Percentiles rank a stretch among this genome's conserved stretches.
Conservation (phyloP, 2,329 filamentous ascomycete species). For the Acephala macrosclerotiorum region DNA sequence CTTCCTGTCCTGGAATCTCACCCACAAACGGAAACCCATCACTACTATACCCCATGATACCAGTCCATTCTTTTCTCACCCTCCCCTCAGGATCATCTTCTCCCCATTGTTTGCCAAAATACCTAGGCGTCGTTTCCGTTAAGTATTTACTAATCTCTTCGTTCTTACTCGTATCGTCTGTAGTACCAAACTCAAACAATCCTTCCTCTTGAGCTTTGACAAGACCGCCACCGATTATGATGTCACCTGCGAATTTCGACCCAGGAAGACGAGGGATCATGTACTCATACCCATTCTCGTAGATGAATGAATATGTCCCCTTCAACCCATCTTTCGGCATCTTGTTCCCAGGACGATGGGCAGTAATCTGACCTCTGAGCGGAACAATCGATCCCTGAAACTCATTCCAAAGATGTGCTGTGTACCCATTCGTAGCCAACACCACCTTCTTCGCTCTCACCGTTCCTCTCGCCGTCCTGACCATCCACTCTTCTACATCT, state of each 20-base stretch:
- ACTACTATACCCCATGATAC: slow-evolving; percentile 63
- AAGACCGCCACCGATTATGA: slow-evolving; percentile 42
- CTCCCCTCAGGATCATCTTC: slow-evolving; percentile 47
- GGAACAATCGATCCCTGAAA: slow-evolving; percentile 54
- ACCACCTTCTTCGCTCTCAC: slow-evolving; percentile 54
- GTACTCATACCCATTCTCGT: slow-evolving; percentile 69
- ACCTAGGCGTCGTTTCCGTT: slow-evolving; percentile 38
- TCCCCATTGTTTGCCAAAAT: slow-evolving; percentile 52
- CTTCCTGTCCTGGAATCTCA: slow-evolving; percentile 50
- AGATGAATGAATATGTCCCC: slow-evolving; percentile 59
- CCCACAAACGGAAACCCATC: slow-evolving; percentile 63
- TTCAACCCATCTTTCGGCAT: slow-evolving; percentile 38
- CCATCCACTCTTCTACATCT: slow-evolving; percentile 44
- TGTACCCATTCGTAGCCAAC: slow-evolving; percentile 62
- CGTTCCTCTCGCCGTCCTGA: slow-evolving; percentile 52
- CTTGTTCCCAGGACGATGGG: slow-evolving; percentile 45
- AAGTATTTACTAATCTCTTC: slow-evolving; percentile 35
- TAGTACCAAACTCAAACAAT: slow-evolving; percentile 47
- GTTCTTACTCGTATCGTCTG: slow-evolving; percentile 47
- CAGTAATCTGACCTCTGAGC: slow-evolving; percentile 57
- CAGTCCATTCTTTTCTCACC: slow-evolving; percentile 57
- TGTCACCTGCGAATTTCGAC: slow-evolving; percentile 46
- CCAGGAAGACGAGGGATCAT: slow-evolving; percentile 65
- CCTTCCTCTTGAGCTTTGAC: slow-evolving; percentile 45
- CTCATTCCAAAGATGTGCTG: slow-evolving; percentile 52